Base-by-base conservation (phyloP, 2,329 filamentous ascomycete genomes). In the Penicillium sp. region DNA sequence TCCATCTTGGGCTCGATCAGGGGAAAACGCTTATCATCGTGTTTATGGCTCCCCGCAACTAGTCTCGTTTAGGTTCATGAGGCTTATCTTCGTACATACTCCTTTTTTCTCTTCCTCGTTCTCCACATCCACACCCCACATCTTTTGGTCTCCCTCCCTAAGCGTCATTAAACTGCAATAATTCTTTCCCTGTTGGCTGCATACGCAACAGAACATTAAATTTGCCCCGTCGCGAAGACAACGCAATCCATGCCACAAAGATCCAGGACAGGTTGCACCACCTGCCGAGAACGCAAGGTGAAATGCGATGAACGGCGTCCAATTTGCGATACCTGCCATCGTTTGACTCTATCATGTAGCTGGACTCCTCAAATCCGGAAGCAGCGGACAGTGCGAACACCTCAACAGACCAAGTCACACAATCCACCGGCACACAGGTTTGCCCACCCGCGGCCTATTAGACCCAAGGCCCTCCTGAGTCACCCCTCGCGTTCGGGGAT, bases 261-360 rank as follows among this genome's bases (percentile, higher is more conserved):
- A 45, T 45, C 42, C 16, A 45, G 42, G 42, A 45, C 42, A 45
- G 42, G 42, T 25, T 45, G 42, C 42, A 45, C 14, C 14, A 65
- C 62, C n/a, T 65, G 62, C 53, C 60, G 62, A 13, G 49, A 49
- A 38, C 59, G 62, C 26, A 55, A 62, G n/a, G 57, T 65, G 16
- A 65, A 65, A 45, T 65, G 62, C 53, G 62, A 65, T 25, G 62
- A 65, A 46, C 43, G 48, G 33, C 49, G 51, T 6, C 62, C 60
- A 14, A 13, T 25, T 13, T 65, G 62, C 30, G 28, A 45, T 45
- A 45, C 42, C 22, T 45, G 42, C 19, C 42, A 45, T 45, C 42
- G 42, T 45, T 45, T 45, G 42, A 45, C 42, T 45, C 42, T 45
- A 45, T 45, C 42, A 45, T 45, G 42, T 16, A 45, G 42, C 42